Percentiles rank a stretch among this genome's conserved stretches.
phyloP scores from a whole-genome alignment of 106 monocot genomes.

The Alisma plantagoaquatica region DNA sequence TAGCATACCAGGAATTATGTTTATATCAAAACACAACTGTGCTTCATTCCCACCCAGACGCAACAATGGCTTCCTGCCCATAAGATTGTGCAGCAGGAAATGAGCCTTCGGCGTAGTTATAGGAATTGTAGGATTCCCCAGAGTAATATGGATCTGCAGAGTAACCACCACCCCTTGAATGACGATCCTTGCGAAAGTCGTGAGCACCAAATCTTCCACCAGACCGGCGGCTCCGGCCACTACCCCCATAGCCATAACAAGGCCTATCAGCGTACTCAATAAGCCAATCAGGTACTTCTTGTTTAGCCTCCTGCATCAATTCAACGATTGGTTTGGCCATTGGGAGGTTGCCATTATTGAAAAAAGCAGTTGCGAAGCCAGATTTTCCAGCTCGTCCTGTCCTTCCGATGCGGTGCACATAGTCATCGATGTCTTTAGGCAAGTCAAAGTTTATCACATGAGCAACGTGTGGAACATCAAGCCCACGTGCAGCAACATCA shows the following conservation, averaged over 20 bases:
- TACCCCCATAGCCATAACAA: conserved; percentile 19
- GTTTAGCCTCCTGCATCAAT: conserved; percentile 61
- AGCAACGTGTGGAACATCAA: conserved; percentile 64
- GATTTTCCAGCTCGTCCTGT: conserved; percentile 61
- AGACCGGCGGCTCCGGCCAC: conserved; percentile 30
- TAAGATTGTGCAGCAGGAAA: too few relatives aligned
- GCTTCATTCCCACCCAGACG: too few relatives aligned
- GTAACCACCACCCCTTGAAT: conserved; percentile 4
- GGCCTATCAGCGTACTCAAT: conserved; percentile 28
- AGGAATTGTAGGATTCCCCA: too few relatives aligned
- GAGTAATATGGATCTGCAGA: too few relatives aligned
- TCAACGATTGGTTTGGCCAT: conserved; percentile 40
- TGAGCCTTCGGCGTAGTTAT: too few relatives aligned
- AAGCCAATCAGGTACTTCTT: conserved; percentile 60
- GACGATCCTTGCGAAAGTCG: conserved; percentile 29
- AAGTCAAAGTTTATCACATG: conserved; percentile 73
- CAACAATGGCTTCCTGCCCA: too few relatives aligned
- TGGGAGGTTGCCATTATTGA: conserved; percentile 43
- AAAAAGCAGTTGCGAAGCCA: conserved; percentile 60
- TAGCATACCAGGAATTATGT: too few relatives aligned
- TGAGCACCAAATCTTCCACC: conserved; percentile 45
- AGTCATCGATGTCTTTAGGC: conserved; percentile 66
- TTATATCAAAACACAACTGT: too few relatives aligned
- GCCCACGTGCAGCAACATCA: conserved; percentile 65
- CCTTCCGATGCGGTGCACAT: conserved; percentile 62